Base-by-base conservation (phyloP, 306 rosid genomes). In the Prunus mira region DNA sequence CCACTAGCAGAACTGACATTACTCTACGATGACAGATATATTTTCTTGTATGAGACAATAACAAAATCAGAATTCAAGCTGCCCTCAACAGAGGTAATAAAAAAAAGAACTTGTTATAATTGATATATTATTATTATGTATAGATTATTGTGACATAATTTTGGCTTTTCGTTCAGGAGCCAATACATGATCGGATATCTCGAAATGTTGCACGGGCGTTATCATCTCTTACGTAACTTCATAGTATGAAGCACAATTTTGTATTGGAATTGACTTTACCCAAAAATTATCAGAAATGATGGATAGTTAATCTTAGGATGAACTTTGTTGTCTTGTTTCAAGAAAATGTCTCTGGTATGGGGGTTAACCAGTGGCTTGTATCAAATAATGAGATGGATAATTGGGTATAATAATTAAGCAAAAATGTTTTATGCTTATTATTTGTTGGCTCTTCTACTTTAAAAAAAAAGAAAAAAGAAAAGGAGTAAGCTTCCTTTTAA, bases 41-140 rank as follows among this genome's bases (percentile, higher is more conserved):
- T 95, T 66, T 95, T 90, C 90, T 82, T 92, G 78, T 95, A 86
- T 6, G 99, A 95, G 91, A 87, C 97, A 11, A 92, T 95, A 70
- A 92, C 99, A 65, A 87, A 88, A 65, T 90, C 91, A 43, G 87
- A 87, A 80, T 95, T 95, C 71, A 87, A 90, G 75, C 12, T 89
- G 78, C 90, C 81, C 45, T 78, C 51, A 5, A 30, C 85, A 5
- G 84, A 89, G 97, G 97, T 92, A 89, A 19, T 18, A 65, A 10
- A 1, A 62, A 28, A 28, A 30, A 57, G 24, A 9, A n/a, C 61
- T 47, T 52, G 3, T 67, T 28, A 58, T 49, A 32, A 47, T 57
- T 38, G 67, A 28, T 67, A 41, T 18, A 71, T 65, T 51, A 17
- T 60, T 22, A 47, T 68, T 10, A 18, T 51, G 71, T 28, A 20